phyloP scores from a whole-genome alignment of 148 eudicot species.

The Heliamphora exappendiculata region DNA sequence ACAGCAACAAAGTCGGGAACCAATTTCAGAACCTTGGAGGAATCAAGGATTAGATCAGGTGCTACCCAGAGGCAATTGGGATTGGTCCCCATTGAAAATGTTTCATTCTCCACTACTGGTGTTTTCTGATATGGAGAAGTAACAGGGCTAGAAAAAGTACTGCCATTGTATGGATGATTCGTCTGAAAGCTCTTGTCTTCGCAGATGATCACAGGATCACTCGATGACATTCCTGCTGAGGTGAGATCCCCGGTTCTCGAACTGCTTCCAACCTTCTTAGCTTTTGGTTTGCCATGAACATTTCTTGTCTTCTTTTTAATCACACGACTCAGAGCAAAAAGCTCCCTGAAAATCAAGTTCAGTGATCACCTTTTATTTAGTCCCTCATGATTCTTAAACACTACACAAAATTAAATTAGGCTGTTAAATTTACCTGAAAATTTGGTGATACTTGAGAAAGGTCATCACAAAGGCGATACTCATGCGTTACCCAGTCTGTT shows the following conservation, averaged over 20 bases:
- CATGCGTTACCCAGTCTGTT: slow-evolving; percentile 91
- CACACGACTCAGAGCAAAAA: slow-evolving; percentile 69
- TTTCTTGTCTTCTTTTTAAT: slow-evolving; percentile 43
- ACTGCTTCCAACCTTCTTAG: slow-evolving; percentile 35
- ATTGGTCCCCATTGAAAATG: slow-evolving; percentile 35
- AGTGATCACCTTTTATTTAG: neutral
- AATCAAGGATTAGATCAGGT: slow-evolving; percentile 64
- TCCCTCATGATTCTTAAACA: neutral
- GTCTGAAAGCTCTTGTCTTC: slow-evolving; percentile 27
- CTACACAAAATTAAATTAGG: neutral
- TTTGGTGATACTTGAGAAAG: slow-evolving; percentile 35
- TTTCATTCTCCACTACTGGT: slow-evolving; percentile 35
- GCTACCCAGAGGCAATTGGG: slow-evolving; percentile 48
- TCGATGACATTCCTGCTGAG: slow-evolving; percentile 20
- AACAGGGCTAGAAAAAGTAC: slow-evolving; percentile 52
- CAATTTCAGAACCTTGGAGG: slow-evolving; percentile 60
- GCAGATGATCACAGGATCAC: slow-evolving; percentile 34
- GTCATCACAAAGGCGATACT: slow-evolving; percentile 75
- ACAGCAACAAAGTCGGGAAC: too few relatives aligned
- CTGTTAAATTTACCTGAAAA: slow-evolving; percentile 39
- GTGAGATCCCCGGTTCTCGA: slow-evolving; percentile 24
- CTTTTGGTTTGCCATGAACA: slow-evolving; percentile 30
- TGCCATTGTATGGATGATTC: slow-evolving; percentile 29
- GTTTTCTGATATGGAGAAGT: slow-evolving; percentile 47
- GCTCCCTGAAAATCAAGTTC: slow-evolving; percentile 56